Conservation (phyloP, 148 eudicot species). For the Amaranthus hypochondriacus region DNA sequence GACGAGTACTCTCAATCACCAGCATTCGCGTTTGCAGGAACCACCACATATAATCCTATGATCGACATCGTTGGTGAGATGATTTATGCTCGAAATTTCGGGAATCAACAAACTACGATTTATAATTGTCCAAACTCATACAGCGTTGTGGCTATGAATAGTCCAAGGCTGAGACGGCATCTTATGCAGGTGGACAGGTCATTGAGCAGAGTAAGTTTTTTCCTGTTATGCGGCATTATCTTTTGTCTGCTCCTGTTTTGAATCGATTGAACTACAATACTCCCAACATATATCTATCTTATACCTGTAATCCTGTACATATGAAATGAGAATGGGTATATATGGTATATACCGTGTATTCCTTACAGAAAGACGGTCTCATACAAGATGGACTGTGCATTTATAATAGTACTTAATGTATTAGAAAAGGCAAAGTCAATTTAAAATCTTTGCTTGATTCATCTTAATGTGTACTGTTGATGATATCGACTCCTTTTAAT, state of each 20-base stretch:
- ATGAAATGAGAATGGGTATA: not conserved
- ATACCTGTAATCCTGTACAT: slow-evolving; percentile 15
- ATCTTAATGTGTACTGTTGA: too few relatives aligned
- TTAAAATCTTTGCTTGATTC: too few relatives aligned
- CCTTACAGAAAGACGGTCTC: too few relatives aligned
- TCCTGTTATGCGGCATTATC: slow-evolving; percentile 50
- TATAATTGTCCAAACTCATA: slow-evolving; percentile 45
- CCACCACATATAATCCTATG: slow-evolving; percentile 33
- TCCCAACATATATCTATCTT: not conserved
- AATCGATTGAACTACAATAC: not conserved
- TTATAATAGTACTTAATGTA: too few relatives aligned
- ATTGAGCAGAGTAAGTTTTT: slow-evolving; percentile 54
- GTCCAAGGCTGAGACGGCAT: slow-evolving; percentile 45
- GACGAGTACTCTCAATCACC: slow-evolving; percentile 20
- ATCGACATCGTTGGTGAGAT: slow-evolving; percentile 68
- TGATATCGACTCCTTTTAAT: too few relatives aligned
- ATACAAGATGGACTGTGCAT: too few relatives aligned
- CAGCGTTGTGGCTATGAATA: slow-evolving; percentile 24
- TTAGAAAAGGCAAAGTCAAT: too few relatives aligned
- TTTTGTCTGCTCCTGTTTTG: slow-evolving; percentile 59
- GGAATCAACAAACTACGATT: slow-evolving; percentile 40
- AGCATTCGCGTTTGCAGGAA: slow-evolving; percentile 33
- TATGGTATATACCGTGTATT: not conserved
- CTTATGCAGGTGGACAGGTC: slow-evolving; percentile 51
- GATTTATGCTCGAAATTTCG: slow-evolving; percentile 53